Evolutionary conservation across 768 basidiomycete genomes (phyloP).

Genomic region (Rhizopogon roseolus): DNA sequence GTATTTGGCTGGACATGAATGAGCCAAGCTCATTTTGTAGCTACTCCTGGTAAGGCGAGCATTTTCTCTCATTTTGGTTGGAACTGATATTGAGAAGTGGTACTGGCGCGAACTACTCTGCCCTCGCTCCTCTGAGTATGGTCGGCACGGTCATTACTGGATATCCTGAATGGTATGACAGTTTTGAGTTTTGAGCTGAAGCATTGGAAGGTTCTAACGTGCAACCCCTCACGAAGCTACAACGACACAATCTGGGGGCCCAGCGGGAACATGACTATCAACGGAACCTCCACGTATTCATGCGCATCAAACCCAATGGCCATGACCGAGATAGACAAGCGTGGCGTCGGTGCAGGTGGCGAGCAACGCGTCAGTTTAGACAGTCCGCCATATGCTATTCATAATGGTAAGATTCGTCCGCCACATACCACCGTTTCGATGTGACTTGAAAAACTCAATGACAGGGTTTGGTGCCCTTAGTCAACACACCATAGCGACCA

Average conservation of each 20-base stretch:
- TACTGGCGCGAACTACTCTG: constrained; percentile 49
- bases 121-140: constrained; percentile 49
- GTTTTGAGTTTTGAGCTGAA: background rate
- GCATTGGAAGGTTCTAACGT: background rate
- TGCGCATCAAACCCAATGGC: constrained; percentile 17
- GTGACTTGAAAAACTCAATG: constrained; percentile 3
- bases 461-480: constrained; percentile 51
- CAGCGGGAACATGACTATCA: constrained; percentile 72
- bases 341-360: constrained; percentile 47
- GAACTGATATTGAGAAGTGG: constrained; percentile 27
- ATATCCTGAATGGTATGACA: constrained; percentile 65
- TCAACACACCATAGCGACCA: constrained; percentile 56
- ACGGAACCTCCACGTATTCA: constrained; percentile 54
- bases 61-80: background rate
- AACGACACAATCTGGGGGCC: constrained; percentile 56
- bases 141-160: constrained; percentile 47
- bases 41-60: constrained; percentile 43
- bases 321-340: constrained; percentile 24
- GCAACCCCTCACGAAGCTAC: constrained; percentile 39
- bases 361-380: constrained; percentile 47
- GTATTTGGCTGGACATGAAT: constrained; percentile 72
- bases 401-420: constrained; percentile 47
- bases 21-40: constrained; percentile 63
- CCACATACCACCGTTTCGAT: background rate
- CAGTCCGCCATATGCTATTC: constrained; percentile 62